Percentiles rank a stretch among this genome's conserved stretches.
Conservation (phyloP, 768 basidiomycete genomes). For the Kwoniella mangroviensis region DNA sequence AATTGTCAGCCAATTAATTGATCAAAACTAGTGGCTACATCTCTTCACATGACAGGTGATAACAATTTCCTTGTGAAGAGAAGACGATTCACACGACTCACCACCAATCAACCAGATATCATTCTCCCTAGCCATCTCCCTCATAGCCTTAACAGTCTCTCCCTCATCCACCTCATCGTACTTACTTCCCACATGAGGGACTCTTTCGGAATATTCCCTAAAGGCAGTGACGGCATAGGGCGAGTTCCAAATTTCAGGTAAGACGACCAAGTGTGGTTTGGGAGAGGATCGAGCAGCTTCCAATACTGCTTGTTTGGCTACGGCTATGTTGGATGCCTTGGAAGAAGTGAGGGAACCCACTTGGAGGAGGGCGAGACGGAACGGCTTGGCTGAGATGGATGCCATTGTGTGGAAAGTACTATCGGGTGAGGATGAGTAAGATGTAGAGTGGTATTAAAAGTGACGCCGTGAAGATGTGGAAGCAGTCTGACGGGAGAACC, state of each 20-base stretch:
- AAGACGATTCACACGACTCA: constrained; percentile 46
- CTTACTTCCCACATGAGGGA: constrained; percentile 34
- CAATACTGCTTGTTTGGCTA: constrained; percentile 79
- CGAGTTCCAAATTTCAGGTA: constrained; percentile 61
- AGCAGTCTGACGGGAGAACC: too few relatives aligned
- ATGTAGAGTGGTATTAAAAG: too few relatives aligned
- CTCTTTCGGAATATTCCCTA: constrained; percentile 75
- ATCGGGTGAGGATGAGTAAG: not conserved
- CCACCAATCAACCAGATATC: constrained; percentile 93
- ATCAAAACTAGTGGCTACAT: too few relatives aligned
- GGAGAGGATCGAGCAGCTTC: constrained; percentile 59
- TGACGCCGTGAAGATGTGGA: too few relatives aligned
- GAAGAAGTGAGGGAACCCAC: constrained; percentile 73
- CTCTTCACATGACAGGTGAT: too few relatives aligned
- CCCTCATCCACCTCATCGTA: constrained; percentile 30
- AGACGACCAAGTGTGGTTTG: constrained; percentile 47
- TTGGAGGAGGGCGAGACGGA: constrained; percentile 87
- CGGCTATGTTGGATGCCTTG: constrained; percentile 76
- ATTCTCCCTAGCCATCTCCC: constrained; percentile 74
- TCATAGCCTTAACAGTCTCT: constrained; percentile 80
- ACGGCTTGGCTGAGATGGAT: constrained; percentile 65
- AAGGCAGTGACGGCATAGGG: constrained; percentile 66
- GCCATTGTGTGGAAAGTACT: constrained; percentile 40
- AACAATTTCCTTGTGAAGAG: too few relatives aligned
- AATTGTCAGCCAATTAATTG: too few relatives aligned